Conservation (phyloP, 2,329 filamentous ascomycete species). For the Beauveria sp. region DNA sequence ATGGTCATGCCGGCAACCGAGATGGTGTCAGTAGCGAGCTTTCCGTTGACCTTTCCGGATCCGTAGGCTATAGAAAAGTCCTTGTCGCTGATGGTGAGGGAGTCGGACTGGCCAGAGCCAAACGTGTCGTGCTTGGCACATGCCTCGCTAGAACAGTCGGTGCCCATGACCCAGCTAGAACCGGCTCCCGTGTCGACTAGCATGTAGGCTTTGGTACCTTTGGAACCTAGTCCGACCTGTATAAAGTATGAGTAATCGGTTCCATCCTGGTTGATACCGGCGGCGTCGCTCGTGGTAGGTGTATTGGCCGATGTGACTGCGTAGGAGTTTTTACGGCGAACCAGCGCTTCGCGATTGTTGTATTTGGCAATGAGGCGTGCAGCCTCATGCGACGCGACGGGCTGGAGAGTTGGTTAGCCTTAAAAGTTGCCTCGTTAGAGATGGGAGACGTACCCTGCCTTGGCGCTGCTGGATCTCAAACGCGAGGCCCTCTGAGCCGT, state of each 20-base stretch:
- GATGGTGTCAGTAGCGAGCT: slow-evolving; percentile 58
- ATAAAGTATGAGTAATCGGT: slow-evolving; percentile 61
- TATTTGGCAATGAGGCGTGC: slow-evolving; percentile 34
- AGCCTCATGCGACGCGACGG: slow-evolving; percentile 26
- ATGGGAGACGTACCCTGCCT: slow-evolving; percentile 20
- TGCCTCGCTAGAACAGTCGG: slow-evolving; percentile 55
- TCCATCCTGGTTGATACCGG: slow-evolving; percentile 55
- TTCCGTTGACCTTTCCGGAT: slow-evolving; percentile 64
- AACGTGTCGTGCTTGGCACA: slow-evolving; percentile 66
- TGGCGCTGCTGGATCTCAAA: slow-evolving; percentile 34
- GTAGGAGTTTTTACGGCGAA: slow-evolving; percentile 36
- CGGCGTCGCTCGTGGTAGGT: slow-evolving; percentile 39
- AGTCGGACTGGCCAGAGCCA: slow-evolving; percentile 56
- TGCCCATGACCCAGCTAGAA: slow-evolving; percentile 78
- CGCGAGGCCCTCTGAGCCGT: slow-evolving; percentile 22
- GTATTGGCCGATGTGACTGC: slow-evolving; percentile 37
- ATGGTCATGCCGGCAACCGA: slow-evolving; percentile 58
- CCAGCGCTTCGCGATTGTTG: slow-evolving; percentile 14
- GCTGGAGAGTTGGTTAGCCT: slow-evolving; percentile 19
- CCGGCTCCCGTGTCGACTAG: slow-evolving; percentile 59
- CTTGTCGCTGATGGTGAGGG: slow-evolving; percentile 45
- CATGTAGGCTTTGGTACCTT: slow-evolving; percentile 48
- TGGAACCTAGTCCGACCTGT: slow-evolving; percentile 48
- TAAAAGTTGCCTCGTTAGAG: neutral
- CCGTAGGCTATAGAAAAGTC: slow-evolving; percentile 67